These are phyloP conservation scores for Nicotiana sylvestris DNA, from an alignment of 257 asterid species.

Conservation along the genomic window DNA sequence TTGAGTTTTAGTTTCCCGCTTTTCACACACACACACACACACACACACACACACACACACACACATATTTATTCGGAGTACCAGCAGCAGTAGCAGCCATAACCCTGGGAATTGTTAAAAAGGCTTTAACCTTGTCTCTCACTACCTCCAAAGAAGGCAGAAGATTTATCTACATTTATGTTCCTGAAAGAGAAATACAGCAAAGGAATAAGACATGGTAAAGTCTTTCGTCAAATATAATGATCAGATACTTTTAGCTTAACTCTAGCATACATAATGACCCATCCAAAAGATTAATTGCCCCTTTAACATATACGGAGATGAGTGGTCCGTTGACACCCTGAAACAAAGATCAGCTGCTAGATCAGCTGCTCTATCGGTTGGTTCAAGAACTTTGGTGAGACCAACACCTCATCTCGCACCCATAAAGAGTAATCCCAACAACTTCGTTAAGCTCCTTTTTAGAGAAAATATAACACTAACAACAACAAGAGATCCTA, in stretches of 20 bases:
- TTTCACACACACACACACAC: background rate
- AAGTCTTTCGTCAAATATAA: background rate
- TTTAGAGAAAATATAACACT: background rate
- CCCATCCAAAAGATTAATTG: background rate
- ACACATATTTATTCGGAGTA: no score
- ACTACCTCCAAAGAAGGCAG: background rate
- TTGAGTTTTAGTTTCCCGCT: background rate
- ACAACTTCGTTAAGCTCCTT: background rate
- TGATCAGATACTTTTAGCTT: background rate
- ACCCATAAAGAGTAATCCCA: background rate
- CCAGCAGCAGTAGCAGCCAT: background rate
- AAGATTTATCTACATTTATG: background rate
- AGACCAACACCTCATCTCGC: background rate
- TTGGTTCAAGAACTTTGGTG: background rate
- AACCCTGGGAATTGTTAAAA: background rate
- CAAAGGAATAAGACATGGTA: background rate
- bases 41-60: background rate
- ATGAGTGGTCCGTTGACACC: background rate
- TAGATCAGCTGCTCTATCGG: background rate
- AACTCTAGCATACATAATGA: background rate
- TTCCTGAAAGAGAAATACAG: background rate
- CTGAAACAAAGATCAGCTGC: background rate
- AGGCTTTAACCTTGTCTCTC: background rate
- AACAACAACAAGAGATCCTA: background rate
- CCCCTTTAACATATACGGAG: background rate